Conservation (phyloP, 2,329 filamentous ascomycete genomes). For the Aspergillus fumigatiaffinis region DNA sequence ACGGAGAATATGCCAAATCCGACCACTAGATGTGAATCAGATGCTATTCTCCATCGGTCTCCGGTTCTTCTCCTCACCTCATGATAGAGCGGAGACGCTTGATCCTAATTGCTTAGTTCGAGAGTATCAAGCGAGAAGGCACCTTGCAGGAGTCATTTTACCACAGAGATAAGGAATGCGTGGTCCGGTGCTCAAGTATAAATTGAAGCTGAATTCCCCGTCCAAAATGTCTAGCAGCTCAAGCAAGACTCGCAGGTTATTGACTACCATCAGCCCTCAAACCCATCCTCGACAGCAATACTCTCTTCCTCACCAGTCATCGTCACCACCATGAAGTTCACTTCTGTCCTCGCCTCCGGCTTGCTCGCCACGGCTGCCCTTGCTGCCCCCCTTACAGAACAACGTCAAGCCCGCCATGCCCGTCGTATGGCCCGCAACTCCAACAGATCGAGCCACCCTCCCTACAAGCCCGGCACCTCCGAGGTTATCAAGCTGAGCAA, state of each 20-base stretch:
- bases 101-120: neutral
- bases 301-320: neutral
- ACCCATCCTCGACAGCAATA: neutral
- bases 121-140: neutral
- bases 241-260: neutral
- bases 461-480: slow-evolving; percentile 25
- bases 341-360: slow-evolving; percentile 32
- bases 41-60: neutral
- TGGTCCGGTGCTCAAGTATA: neutral
- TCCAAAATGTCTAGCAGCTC: neutral
- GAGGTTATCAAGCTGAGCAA: slow-evolving; percentile 31
- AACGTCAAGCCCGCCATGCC: slow-evolving; percentile 31
- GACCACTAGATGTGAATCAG: neutral
- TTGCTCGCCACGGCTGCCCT: slow-evolving; percentile 42
- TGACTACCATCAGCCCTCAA: slow-evolving; percentile 28
- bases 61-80: neutral
- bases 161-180: neutral
- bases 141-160: neutral
- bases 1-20: neutral
- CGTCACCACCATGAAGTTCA: slow-evolving; percentile 46
- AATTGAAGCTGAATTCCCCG: neutral
- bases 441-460: slow-evolving; percentile 27
- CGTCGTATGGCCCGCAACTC: slow-evolving; percentile 24
- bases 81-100: neutral
- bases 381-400: slow-evolving; percentile 45